Percentiles rank a stretch among this genome's conserved stretches.
These are phyloP conservation scores for Calonectria hawksworthii DNA, from an alignment of 2,329 filamentous ascomycete species.

Conservation along the genomic window DNA sequence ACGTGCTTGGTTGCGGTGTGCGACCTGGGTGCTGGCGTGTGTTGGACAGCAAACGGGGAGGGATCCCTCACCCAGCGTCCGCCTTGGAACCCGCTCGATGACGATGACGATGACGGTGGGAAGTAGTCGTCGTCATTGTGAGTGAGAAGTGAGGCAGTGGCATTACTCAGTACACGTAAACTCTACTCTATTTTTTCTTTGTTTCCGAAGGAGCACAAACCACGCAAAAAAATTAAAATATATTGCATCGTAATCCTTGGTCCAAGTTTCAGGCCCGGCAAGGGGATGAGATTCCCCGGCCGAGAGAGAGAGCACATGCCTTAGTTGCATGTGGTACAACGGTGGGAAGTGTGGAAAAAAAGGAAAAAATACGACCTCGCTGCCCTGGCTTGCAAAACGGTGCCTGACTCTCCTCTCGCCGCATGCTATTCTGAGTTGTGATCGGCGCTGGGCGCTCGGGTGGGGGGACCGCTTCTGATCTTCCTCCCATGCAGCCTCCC, in stretches of 20 bases:
- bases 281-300: conserved; percentile 1
- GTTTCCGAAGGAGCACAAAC: not conserved
- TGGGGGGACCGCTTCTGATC: conserved; percentile 4
- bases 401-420: not conserved
- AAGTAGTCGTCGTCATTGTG: not conserved
- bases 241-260: not conserved
- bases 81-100: conserved; percentile 12
- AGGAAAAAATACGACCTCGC: not conserved
- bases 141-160: not conserved
- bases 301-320: not conserved
- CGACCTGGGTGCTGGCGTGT: not conserved
- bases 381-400: not conserved
- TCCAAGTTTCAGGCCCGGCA: not conserved
- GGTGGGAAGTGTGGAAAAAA: not conserved
- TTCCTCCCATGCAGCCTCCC: conserved; percentile 10
- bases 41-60: not conserved
- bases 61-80: conserved; percentile 2
- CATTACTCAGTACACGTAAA: not conserved
- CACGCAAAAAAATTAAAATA: not conserved
- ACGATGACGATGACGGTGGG: conserved; percentile 15
- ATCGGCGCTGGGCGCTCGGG: not conserved
- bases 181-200: not conserved
- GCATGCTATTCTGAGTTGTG: conserved; percentile 1
- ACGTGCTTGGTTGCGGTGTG: conserved; percentile 21
- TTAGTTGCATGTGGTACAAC: not conserved